Evolutionary conservation across 2,329 filamentous ascomycete species (phyloP).

Genomic region (Fusarium falciforme): DNA sequence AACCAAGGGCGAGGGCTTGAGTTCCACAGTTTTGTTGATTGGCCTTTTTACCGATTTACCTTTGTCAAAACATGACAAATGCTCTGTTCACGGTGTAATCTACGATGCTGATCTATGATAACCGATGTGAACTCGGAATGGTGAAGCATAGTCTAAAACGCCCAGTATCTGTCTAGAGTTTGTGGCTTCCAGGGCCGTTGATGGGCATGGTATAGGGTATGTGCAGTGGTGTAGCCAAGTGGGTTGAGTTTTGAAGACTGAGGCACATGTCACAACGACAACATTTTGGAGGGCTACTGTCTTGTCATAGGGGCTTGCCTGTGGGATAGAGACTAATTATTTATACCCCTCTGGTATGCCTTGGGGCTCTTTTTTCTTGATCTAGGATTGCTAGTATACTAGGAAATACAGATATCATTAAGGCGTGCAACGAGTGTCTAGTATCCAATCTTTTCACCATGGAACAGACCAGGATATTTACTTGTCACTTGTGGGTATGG

Average conservation of each 20-base stretch:
- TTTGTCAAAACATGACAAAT: not conserved
- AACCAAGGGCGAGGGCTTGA: slow-evolving; percentile 5
- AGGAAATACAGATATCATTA: no score
- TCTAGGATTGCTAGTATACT: no score
- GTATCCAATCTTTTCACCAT: no score
- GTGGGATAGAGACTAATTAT: no score
- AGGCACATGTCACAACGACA: not conserved
- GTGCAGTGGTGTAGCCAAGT: not conserved
- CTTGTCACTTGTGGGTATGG: no score
- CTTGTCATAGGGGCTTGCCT: no score
- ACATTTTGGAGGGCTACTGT: not conserved
- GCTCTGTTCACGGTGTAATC: not conserved
- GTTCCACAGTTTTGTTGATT: slow-evolving; percentile 28
- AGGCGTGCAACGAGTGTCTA: no score
- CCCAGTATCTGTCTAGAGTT: not conserved
- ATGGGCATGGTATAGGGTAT: not conserved
- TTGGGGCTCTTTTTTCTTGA: no score
- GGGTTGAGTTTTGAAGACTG: not conserved
- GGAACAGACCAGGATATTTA: no score
- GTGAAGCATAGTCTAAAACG: not conserved
- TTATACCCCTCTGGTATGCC: no score
- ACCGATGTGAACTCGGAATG: not conserved
- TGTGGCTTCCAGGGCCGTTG: not conserved
- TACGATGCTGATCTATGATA: not conserved
- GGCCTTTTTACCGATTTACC: not conserved